These are phyloP conservation scores for Lentinus brumalis DNA, from an alignment of 768 basidiomycete genomes.

Conservation along the genomic window DNA sequence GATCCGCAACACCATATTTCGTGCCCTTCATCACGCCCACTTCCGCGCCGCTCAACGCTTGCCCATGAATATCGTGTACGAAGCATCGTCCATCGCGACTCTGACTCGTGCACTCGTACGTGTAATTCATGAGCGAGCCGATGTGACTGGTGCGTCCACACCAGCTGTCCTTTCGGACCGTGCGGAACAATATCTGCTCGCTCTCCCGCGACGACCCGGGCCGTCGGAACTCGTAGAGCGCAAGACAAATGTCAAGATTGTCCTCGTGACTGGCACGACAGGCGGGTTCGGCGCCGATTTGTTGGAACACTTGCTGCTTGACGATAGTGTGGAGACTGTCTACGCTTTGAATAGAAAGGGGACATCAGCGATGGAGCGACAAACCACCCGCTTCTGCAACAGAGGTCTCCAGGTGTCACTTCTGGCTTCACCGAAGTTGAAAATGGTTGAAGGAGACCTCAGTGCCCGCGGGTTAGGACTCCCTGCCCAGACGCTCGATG, in stretches of 20 bases:
- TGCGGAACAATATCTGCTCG: too few relatives aligned
- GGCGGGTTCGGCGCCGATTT: conserved; percentile 32
- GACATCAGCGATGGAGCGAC: conserved; percentile 26
- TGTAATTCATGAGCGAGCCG: too few relatives aligned
- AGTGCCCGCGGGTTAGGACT: conserved; percentile 30
- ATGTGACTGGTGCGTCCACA: too few relatives aligned
- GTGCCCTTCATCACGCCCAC: conserved; percentile 32
- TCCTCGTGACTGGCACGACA: conserved; percentile 36
- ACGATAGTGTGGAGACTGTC: conserved; percentile 19
- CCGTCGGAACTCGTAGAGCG: too few relatives aligned
- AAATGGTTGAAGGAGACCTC: conserved; percentile 35
- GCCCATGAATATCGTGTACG: too few relatives aligned
- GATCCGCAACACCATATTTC: conserved; percentile 33
- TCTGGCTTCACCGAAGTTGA: conserved; percentile 33
- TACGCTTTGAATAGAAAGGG: conserved; percentile 29
- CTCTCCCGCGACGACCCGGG: too few relatives aligned
- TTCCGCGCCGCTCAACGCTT: conserved; percentile 21
- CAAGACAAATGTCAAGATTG: too few relatives aligned
- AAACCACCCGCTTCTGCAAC: conserved; percentile 29
- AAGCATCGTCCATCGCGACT: too few relatives aligned
- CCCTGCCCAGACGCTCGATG: conserved; percentile 25
- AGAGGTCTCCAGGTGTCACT: conserved; percentile 35
- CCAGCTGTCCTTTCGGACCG: too few relatives aligned
- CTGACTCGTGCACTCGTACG: too few relatives aligned
- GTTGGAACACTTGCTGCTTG: conserved; percentile 24